Evolutionary conservation across 2,329 filamentous ascomycete genomes (phyloP), one percentile per base, ranked within the genome.

Genomic region (Phaeomoniella chlamydospora): DNA sequence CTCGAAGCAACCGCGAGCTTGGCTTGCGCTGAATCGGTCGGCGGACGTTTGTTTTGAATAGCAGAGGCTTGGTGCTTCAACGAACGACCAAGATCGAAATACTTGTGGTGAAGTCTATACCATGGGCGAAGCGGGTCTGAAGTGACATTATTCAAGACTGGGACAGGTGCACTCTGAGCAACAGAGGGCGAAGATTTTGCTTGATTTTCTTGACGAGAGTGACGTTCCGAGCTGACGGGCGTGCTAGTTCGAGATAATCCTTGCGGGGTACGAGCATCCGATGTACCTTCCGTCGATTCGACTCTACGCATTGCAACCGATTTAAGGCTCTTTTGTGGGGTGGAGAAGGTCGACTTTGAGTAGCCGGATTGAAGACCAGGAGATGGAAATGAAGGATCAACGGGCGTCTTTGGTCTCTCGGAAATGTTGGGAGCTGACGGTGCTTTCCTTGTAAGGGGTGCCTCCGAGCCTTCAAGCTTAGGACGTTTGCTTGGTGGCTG

Each of bases 261-360:
- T 36, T 49, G 48, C n/a, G 61, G 58, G 4, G 58, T 60, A 15
- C 52, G 59, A 15, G 49, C 55, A 43, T 64, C 57, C 22, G 48
- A 50, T 36, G 61, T 58, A 10, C 43, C 48, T n/a, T 49, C 47
- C 11, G 44, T 40, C 4, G 54, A 56, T 17, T 62, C 59, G 11
- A 57, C 51, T 29, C 56, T 55, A 32, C 58, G 57, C 51, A 59
- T 56, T 15, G 49, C 46, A 2, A 44, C 47, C 19, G 45, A 47
- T 44, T 53, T 62, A 15, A 54, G 38, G 15, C 60, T 58, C 45
- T 61, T 67, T 38, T 57, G 58, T 1, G 63, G 59, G 1, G 64
- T 65, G 11, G 54, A 45, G 16, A 59, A 53, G 11, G 45, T 43
- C 9, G 42, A 41, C 37, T 47, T 50, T 26, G 44, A 39, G n/a